Evolutionary conservation across 441 rosid species (phyloP).

Genomic region (Gossypium laxum): DNA sequence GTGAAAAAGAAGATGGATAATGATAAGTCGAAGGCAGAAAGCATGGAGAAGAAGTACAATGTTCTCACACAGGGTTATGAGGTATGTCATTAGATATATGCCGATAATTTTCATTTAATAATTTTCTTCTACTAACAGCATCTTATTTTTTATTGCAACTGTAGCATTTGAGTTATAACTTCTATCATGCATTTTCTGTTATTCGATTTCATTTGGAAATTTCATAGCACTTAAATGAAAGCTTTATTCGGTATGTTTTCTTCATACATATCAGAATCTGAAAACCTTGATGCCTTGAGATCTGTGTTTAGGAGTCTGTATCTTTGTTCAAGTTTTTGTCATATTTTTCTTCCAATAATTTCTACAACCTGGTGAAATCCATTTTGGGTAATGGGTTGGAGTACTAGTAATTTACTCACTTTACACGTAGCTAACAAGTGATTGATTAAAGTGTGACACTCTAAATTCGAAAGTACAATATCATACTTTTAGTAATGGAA

Average conservation of each 20-base stretch:
- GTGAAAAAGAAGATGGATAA: slow-evolving; percentile 62
- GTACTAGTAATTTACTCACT: background rate
- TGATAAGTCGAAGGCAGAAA: slow-evolving; percentile 76
- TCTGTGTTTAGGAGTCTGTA: background rate
- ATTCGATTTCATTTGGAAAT: background rate
- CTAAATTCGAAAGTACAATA: background rate
- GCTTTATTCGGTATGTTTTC: background rate
- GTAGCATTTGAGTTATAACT: background rate
- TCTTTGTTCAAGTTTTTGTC: no score
- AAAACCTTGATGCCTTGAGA: slow-evolving; percentile 4
- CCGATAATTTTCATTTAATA: background rate
- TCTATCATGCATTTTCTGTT: background rate
- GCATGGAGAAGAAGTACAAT: slow-evolving; percentile 71
- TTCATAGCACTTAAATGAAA: background rate
- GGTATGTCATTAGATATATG: slow-evolving; percentile 34
- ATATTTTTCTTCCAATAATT: no score
- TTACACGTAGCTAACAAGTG: no score
- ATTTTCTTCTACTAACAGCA: background rate
- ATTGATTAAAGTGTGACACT: no score
- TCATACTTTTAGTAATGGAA: background rate
- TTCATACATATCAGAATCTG: background rate
- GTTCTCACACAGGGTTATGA: slow-evolving; percentile 87
- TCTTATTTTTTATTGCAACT: background rate
- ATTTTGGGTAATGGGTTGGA: background rate
- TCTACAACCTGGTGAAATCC: background rate